Evolutionary conservation across 2,329 filamentous ascomycete species (phyloP), one percentile per base, ranked within the genome.

Genomic region (Lachnellula cervina): DNA sequence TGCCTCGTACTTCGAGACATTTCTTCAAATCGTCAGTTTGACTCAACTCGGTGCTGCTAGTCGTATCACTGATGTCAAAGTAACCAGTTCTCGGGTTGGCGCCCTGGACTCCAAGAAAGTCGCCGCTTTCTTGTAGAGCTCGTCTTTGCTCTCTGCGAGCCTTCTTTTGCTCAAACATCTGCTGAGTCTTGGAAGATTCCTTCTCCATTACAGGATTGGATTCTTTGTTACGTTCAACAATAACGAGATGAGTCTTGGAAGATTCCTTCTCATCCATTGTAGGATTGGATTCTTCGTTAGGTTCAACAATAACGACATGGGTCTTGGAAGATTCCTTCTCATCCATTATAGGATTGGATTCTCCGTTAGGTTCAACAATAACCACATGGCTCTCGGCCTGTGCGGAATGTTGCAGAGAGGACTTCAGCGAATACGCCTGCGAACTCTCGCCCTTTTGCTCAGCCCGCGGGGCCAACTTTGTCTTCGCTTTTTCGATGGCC

Each of bases 71-170:
- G 14, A 78, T 67, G 55, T 82, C 77, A 49, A 77, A 74, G 58
- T 77, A 71, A 5, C 82, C 80, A 0, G 82, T 83, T 43, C 74
- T 70, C 0, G 81, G 81, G 62, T 84, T 83, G 52, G 80, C 72
- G 3, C 81, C 81, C 56, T 82, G 80, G 1, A 83, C 78, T 2
- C 80, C 81, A 0, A 84, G 73, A 63, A 77, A 84, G 64, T 85
- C 81, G 4, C 80, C 80, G 52, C 78, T 81, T 52, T 77, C 74
- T 58, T 77, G 80, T 52, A 83, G 71, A 42, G 66, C 74, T 45
- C 73, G 73, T 5, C 80, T 74, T 37, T 73, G 69, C 16, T 66
- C 70, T n/a, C 73, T 58, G 21, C 51, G 52, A 8, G 37, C 49
- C 19, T 60, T 62, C 38, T 61, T 65, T 6, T 60, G 50, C 2